Base-by-base conservation (phyloP, 805 yeast genomes). In the Spencermartinsiella europaea region DNA sequence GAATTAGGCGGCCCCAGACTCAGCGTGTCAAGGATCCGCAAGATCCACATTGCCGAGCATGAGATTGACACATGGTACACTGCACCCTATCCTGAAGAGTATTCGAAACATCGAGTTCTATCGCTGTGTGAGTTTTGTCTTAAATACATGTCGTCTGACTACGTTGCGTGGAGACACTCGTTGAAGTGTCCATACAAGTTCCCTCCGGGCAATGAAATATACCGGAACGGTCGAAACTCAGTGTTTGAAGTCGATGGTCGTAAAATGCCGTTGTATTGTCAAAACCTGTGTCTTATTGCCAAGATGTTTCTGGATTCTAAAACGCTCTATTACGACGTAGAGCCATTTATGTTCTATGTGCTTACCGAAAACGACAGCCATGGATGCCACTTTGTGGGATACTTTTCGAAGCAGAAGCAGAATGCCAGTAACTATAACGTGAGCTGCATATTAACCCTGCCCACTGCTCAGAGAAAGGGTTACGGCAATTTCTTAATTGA, bases 171-270 rank as follows among this genome's bases (percentile, higher is more conserved):
- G 53, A 71, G 98, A 21, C 99, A 93, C 64, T 72, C 69, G 50
- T 56, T 79, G 50, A 90, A 91, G 61, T 93, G 98, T 64, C 75
- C 74, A 25, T 66, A 75, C 44, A 69, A 67, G 40, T 81, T 76
- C 54, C 98, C 98, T 1, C 97, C 97, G 0, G 98, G 98, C 0
- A 80, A 80, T 60, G 96, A 91, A 58, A 85, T 91, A 20, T 93
- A 93, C 59, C 73, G 96, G 44, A 84, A 84, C 54, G 80, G 79
- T 45, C 63, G 73, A 53, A 68, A 73, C 19, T 79, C 95, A 39
- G 74, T 93, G 34, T 93, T 90, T 77, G 98, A 93, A 64, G 81
- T 93, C 16, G 98, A 93, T 60, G 99, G 99, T 0, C 71, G 95
- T 31, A 85, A 84, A 51, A 81, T 85, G 57, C 81, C 82, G 14